These are phyloP conservation scores for Apophysomyces sp. DNA, from an alignment of 371 early-diverging fungal species.

Conservation along the genomic window DNA sequence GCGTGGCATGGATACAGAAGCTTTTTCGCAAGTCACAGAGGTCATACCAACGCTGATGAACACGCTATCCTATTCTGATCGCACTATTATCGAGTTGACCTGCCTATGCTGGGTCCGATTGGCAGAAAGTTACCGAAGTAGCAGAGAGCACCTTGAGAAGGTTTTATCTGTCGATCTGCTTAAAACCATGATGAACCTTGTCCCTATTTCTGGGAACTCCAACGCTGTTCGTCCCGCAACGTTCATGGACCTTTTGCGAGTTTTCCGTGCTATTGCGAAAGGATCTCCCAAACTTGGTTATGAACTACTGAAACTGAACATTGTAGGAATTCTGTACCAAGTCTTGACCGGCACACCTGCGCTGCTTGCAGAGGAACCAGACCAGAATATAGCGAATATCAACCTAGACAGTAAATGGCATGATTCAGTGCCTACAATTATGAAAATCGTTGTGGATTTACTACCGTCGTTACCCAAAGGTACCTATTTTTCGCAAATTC, in stretches of 20 bases:
- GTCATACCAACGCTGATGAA: conserved; percentile 72
- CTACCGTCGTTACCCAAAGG: conserved; percentile 70
- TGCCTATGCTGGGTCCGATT: conserved; percentile 70
- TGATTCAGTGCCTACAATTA: conserved; percentile 35
- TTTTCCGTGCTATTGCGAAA: conserved; percentile 59
- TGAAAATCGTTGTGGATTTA: conserved; percentile 52
- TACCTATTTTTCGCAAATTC: conserved; percentile 16
- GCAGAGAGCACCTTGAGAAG: conserved; percentile 54
- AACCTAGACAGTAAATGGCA: conserved; percentile 41
- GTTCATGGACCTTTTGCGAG: conserved; percentile 61
- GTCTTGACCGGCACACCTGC: conserved; percentile 52
- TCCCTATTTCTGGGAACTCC: conserved; percentile 43
- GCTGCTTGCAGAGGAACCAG: neutral
- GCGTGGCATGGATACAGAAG: conserved; percentile 56
- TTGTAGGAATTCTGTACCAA: conserved; percentile 56
- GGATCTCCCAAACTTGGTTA: conserved; percentile 61
- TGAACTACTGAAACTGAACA: conserved; percentile 53
- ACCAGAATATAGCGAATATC: conserved; percentile 13
- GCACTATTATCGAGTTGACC: conserved; percentile 70
- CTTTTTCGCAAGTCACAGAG: conserved; percentile 64
- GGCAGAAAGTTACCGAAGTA: conserved; percentile 56
- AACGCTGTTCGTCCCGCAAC: conserved; percentile 47
- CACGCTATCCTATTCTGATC: conserved; percentile 68
- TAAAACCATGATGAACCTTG: conserved; percentile 39
- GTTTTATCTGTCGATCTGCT: conserved; percentile 47